These are phyloP conservation scores for Arxiozyma telluris DNA, from an alignment of 1,139 yeast species.

Conservation along the genomic window DNA sequence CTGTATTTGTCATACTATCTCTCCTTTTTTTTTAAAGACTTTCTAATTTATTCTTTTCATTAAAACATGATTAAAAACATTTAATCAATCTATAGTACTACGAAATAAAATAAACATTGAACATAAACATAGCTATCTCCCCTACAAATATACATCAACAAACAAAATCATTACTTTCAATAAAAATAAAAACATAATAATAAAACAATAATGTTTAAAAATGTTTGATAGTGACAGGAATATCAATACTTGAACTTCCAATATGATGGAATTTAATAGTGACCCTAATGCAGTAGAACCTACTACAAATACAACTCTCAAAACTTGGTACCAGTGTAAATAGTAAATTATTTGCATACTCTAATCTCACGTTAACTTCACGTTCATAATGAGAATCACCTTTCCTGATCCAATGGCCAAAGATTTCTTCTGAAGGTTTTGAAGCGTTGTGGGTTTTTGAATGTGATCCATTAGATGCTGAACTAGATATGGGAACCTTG, in stretches of 20 bases:
- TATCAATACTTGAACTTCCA: conserved; percentile 27
- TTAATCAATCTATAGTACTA: no score
- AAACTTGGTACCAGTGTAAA: conserved; percentile 48
- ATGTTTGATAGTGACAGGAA: conserved; percentile 34
- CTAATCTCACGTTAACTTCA: conserved; percentile 24
- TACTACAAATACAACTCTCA: conserved; percentile 47
- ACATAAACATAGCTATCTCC: no score
- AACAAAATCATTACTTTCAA: no score
- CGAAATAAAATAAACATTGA: background rate
- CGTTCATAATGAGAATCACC: conserved; percentile 20
- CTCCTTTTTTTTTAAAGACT: background rate
- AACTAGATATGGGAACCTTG: background rate
- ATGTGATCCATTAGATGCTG: background rate
- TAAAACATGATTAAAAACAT: no score
- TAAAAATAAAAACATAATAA: no score
- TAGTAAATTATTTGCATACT: conserved; percentile 23
- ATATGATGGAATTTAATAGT: conserved; percentile 29
- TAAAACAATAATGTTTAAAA: background rate
- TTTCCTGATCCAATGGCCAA: conserved; percentile 26
- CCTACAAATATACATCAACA: background rate
- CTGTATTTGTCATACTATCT: background rate
- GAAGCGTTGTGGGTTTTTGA: background rate
- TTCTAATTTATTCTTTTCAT: background rate
- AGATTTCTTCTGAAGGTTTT: conserved; percentile 16
- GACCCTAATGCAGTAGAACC: conserved; percentile 40